Percentiles rank a stretch among this genome's conserved stretches.
These are phyloP conservation scores for Xylaria sp. DNA, from an alignment of 2,329 filamentous ascomycete genomes.

Conservation along the genomic window DNA sequence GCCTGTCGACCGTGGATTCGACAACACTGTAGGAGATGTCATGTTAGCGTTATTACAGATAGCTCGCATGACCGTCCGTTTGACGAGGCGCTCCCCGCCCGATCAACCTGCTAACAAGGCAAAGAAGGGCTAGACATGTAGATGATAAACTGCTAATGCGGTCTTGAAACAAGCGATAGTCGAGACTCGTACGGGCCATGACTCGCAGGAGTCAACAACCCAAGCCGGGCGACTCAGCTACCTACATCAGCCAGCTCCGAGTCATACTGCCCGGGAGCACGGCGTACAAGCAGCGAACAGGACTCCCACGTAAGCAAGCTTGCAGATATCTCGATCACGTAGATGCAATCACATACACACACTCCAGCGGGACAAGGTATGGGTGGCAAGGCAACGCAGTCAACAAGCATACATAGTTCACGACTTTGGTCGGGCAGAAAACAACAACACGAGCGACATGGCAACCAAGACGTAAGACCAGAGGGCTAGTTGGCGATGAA, in stretches of 20 bases:
- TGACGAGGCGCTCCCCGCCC: conserved; percentile 17
- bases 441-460: conserved; percentile 6
- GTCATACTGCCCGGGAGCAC: conserved; percentile 4
- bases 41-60: conserved; percentile 27
- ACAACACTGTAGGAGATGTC: conserved; percentile 22
- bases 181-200: conserved; percentile 28
- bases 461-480: neutral
- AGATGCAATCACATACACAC: conserved; percentile 28
- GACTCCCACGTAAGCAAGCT: neutral
- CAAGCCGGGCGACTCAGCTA: conserved; percentile 21
- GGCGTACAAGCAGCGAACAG: neutral
- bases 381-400: conserved; percentile 23
- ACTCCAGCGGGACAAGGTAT: conserved; percentile 25
- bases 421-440: conserved; percentile 24
- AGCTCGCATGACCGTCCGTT: conserved; percentile 21
- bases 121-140: conserved; percentile 27
- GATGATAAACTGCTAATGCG: conserved; percentile 20
- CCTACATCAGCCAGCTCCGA: conserved; percentile 5
- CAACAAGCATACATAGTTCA: conserved; percentile 29
- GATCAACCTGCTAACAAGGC: conserved; percentile 6
- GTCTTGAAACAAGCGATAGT: conserved; percentile 19
- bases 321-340: conserved; percentile 20
- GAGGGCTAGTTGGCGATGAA: neutral
- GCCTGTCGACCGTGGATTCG: conserved; percentile 12
- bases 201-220: conserved; percentile 28